Base-by-base conservation (phyloP, 495 filamentous ascomycete species). In the Aspergillus baeticus region DNA sequence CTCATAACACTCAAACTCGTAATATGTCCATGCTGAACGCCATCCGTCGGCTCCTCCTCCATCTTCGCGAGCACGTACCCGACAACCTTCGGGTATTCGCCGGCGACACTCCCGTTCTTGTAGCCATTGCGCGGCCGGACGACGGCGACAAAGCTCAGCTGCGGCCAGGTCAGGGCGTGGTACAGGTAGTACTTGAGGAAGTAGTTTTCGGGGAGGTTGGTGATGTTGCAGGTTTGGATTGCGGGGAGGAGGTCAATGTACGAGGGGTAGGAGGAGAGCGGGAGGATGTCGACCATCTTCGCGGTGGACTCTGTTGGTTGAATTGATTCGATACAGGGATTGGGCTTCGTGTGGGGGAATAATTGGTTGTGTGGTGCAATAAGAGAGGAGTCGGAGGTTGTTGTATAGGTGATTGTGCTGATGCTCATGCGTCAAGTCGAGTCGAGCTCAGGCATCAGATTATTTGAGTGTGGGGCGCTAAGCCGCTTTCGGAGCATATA, bases 181-280 rank as follows among this genome's bases (percentile, higher is more conserved):
- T 98, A 98, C 64, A 98, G 89, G 82, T 98, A 98, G 82, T 98
- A 98, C 83, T 98, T 98, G 75, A 95, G 85, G 74, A 97, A 98
- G 83, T 98, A 98, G 81, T 98, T 98, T 76, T 98, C 94, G 63
- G 94, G 94, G 26, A 98, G 82, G 77, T 98, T 98, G 68, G 96
- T 96, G 71, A 98, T 91, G 79, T 98, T 98, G 62, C 94, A 91
- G 74, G 92, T 89, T 78, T 98, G 94, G 65, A 98, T 93, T 62
- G 96, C 86, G 90, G 94, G 62, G 96, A 93, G 77, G 60, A 79
- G 76, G 69, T 78, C 73, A 70, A 79, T 77, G 69, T 79, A 77
- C 42, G 72, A 76, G 62, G 76, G 76, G 69, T 75, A 79, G 46
- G 65, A 70, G 64, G 68, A 71, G 49, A 79, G 68, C 54, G 76